These are phyloP conservation scores for Mucor piriformis DNA, from an alignment of 371 early-diverging fungal species.

Conservation along the genomic window DNA sequence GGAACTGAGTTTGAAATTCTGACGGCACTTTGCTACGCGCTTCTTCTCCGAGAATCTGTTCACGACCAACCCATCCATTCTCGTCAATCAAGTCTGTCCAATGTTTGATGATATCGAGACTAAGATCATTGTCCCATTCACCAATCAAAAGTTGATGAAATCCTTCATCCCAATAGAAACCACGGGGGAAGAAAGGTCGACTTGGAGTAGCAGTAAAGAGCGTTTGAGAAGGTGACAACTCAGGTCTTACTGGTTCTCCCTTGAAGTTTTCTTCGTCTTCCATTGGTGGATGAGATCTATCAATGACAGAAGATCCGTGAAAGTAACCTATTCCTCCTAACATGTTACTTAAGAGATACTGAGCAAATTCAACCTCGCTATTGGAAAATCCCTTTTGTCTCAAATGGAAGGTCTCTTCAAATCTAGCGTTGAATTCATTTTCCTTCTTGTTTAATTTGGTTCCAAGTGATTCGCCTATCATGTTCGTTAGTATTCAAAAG, in stretches of 20 bases:
- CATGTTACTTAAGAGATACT: slow-evolving; percentile 79
- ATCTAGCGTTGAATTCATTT: slow-evolving; percentile 68
- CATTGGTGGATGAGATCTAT: slow-evolving; percentile 45
- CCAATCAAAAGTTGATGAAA: slow-evolving; percentile 90
- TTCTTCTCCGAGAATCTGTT: slow-evolving; percentile 94
- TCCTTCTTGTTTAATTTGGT: slow-evolving; percentile 28
- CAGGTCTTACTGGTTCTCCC: slow-evolving; percentile 58
- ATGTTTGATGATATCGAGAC: slow-evolving; percentile 76
- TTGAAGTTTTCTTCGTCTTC: slow-evolving; percentile 59
- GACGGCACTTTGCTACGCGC: slow-evolving; percentile 88
- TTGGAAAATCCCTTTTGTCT: slow-evolving; percentile 63
- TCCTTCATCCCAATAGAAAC: slow-evolving; percentile 97
- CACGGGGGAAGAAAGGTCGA: slow-evolving; percentile 94
- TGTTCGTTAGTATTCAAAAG: neutral
- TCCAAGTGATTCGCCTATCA: slow-evolving; percentile 29
- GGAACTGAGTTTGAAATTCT: slow-evolving; percentile 93
- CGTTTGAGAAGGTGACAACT: slow-evolving; percentile 63
- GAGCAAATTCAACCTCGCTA: slow-evolving; percentile 71
- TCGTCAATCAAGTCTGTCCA: slow-evolving; percentile 85
- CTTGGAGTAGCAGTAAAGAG: slow-evolving; percentile 90
- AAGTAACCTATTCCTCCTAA: slow-evolving; percentile 91
- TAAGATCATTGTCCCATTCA: slow-evolving; percentile 88
- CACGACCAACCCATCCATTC: slow-evolving; percentile 93
- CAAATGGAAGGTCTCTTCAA: slow-evolving; percentile 77
- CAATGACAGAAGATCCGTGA: slow-evolving; percentile 54